Conservation (phyloP, 1,284 basidiomycete species). For the Cystobasidium slooffiae region DNA sequence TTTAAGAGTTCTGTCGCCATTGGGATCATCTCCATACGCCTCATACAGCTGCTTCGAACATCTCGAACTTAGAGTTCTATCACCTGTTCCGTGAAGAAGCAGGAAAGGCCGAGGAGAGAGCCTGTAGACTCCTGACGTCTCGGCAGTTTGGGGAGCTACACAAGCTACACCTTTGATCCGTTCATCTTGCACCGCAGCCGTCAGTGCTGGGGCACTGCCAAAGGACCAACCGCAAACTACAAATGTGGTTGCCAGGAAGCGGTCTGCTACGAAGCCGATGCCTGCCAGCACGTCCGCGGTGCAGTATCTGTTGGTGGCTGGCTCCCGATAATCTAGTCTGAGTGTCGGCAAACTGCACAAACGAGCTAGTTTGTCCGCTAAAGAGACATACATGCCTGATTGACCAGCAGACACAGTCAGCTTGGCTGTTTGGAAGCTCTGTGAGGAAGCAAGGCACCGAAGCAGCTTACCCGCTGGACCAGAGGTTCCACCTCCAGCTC, state of each 20-base stretch:
- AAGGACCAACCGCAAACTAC: conserved; percentile 1
- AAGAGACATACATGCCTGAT: background rate
- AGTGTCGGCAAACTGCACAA: background rate
- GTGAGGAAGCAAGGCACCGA: background rate
- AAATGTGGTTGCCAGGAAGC: background rate
- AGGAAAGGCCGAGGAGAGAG: background rate
- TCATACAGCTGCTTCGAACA: conserved; percentile 4
- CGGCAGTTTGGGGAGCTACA: background rate
- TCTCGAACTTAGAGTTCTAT: background rate
- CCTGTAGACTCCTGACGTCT: background rate
- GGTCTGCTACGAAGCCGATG: background rate
- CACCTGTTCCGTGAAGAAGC: background rate
- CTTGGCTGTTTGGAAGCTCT: background rate
- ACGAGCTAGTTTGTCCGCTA: conserved; percentile 10
- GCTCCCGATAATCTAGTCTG: conserved; percentile 11
- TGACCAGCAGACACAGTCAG: background rate
- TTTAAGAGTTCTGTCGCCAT: background rate
- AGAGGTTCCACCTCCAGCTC: conserved; percentile 13
- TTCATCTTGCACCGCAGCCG: background rate
- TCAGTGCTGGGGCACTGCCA: conserved; percentile 2
- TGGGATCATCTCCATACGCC: background rate
- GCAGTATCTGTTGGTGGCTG: background rate
- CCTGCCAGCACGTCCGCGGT: background rate
- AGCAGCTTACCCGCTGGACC: conserved; percentile 14
- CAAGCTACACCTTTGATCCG: background rate